Evolutionary conservation across 2,329 filamentous ascomycete species (phyloP).

Genomic region (Helicocarpus griseus): DNA sequence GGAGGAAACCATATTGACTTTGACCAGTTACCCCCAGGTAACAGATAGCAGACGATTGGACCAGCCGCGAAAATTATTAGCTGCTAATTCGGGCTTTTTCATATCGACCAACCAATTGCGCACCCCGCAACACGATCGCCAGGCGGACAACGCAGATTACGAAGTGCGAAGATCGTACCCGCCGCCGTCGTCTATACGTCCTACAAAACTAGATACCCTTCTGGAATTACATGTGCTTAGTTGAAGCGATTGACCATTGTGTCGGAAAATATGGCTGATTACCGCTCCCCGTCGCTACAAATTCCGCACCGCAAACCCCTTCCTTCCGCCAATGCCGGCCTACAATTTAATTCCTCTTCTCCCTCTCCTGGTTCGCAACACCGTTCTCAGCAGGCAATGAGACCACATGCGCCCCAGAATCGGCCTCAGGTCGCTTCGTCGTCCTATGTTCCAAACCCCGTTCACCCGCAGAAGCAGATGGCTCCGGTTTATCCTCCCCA

Average conservation of each 20-base stretch:
- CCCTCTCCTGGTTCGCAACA: constrained; percentile 1
- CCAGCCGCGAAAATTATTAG: not conserved
- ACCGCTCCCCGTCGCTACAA: constrained; percentile 12
- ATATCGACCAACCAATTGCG: not conserved
- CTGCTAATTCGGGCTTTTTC: not conserved
- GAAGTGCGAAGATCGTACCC: not conserved
- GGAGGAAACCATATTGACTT: not conserved
- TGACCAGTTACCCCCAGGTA: not conserved
- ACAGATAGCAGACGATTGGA: not conserved
- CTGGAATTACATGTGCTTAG: not conserved
- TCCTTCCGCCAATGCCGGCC: constrained; percentile 11
- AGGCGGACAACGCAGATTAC: not conserved
- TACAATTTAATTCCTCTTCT: constrained; percentile 12
- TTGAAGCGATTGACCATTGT: not conserved
- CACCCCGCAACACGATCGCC: too few species aligned
- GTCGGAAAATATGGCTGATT: constrained; percentile 11
- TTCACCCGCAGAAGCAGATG: constrained; percentile 9
- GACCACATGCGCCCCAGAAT: constrained; percentile 8
- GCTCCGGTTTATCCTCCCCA: constrained; percentile 7
- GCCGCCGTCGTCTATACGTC: too few species aligned
- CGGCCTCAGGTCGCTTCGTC: constrained; percentile 11
- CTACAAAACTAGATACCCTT: not conserved
- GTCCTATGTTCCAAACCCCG: constrained; percentile 8
- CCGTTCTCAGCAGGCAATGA: not conserved
- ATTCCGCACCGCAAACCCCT: constrained; percentile 13